Base-by-base conservation (phyloP, 768 basidiomycete genomes). In the Naganishia vaughanmartiniae region DNA sequence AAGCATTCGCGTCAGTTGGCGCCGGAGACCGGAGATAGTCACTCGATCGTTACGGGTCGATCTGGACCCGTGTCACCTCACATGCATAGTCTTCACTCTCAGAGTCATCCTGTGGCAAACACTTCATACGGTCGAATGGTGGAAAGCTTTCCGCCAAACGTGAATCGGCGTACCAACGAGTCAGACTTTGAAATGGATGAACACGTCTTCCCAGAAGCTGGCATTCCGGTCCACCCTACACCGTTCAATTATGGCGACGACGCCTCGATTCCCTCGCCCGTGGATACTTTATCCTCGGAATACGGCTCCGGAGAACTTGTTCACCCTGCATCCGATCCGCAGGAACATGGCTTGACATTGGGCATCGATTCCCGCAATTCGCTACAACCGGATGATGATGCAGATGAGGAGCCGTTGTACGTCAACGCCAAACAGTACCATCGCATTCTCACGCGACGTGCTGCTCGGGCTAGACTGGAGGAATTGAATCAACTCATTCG, bases 381-480 rank as follows among this genome's bases (percentile, higher is more conserved):
- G 10, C 72, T 75, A 51, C 65, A 63, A n/a, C 51, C 65, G 14
- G 72, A 69, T 0, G 74, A 70, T 30, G 75, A 72, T 51, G 71
- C 74, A 34, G 75, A 71, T 34, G 93, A 97, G 73, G 95, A 99
- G 81, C 95, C 96, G 31, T 88, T 99, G 75, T 97, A 97, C 83
- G 96, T 99, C 70, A 99, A 99, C 76, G 95, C 96, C 71, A 99
- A 99, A 80, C 96, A 99, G 83, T 99, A 98, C 81, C 93, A 94
- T 76, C 91, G 96, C 79, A 98, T 99, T 77, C 87, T 99, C 82
- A 97, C 98, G 84, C 87, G 96, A 73, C 87, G 96, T 68, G 87
- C 91, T 74, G 93, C 95, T 6, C 84, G 95, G 54, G 91, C 92
- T 3, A 86, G 96, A 58, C 85, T 97, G 65, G 94, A 96, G 77